A percentile compares a stretch with the other conserved stretches of the same genome.
Evolutionary conservation across 2,329 filamentous ascomycete genomes (phyloP).

Genomic region (Zymoseptoria tritici): DNA sequence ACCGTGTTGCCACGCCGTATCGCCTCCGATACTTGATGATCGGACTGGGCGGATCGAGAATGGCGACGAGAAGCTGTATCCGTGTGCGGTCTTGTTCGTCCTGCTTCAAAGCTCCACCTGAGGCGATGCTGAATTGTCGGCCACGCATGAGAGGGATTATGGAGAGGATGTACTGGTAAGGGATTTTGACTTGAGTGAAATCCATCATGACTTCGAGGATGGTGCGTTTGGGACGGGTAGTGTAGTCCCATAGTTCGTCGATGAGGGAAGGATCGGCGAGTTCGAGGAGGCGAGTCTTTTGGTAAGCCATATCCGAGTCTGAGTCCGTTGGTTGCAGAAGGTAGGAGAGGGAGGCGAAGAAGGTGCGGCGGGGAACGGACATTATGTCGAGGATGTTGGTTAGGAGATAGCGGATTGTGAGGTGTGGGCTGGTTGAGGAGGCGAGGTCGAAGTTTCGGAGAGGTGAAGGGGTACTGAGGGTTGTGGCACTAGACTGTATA

Average conservation of each 20-base stretch:
- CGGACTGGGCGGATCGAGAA: constrained; percentile 38
- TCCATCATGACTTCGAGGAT: constrained; percentile 90
- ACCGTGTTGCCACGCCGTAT: constrained; percentile 83
- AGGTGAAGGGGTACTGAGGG: constrained; percentile 30
- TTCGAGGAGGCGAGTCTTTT: constrained; percentile 74
- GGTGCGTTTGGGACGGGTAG: constrained; percentile 77
- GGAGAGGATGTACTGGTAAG: constrained; percentile 62
- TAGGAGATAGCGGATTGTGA: constrained; percentile 68
- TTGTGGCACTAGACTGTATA: constrained; percentile 15
- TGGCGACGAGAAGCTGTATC: constrained; percentile 31
- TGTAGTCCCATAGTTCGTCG: constrained; percentile 94
- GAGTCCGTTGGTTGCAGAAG: constrained; percentile 61
- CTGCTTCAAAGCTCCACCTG: constrained; percentile 47
- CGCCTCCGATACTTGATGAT: constrained; percentile 88
- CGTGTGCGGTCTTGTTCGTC: constrained; percentile 19
- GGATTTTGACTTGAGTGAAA: constrained; percentile 76
- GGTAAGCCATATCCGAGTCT: constrained; percentile 43
- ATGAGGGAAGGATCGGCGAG: constrained; percentile 72
- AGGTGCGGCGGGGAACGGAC: constrained; percentile 77
- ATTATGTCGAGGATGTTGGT: constrained; percentile 82
- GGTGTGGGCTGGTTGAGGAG: constrained; percentile 20
- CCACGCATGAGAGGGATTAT: constrained; percentile 76
- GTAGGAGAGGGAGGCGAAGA: constrained; percentile 67
- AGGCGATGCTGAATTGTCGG: constrained; percentile 90
- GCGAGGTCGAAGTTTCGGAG: constrained; percentile 34